phyloP scores from a whole-genome alignment of 257 asterid species.

The Solanum piurae region DNA sequence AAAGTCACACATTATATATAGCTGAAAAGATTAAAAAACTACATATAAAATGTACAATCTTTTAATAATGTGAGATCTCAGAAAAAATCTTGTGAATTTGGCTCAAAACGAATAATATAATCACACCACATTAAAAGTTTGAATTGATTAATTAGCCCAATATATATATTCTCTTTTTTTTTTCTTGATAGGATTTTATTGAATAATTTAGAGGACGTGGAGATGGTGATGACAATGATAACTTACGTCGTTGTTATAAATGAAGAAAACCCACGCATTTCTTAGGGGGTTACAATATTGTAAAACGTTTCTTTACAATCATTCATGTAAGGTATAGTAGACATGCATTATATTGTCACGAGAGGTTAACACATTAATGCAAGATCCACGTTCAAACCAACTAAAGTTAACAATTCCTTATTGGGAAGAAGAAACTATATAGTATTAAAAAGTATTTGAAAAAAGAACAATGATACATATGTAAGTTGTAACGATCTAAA shows the following conservation, averaged over 20 bases:
- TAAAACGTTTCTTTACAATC: not conserved
- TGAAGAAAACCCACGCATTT: not conserved
- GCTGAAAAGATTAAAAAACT: not conserved
- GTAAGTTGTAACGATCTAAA: not conserved
- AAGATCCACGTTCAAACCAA: not conserved
- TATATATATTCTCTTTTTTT: not conserved
- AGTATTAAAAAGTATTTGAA: not conserved
- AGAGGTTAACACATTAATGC: not conserved
- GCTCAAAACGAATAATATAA: too few species aligned
- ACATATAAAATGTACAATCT: not conserved
- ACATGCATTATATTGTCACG: not conserved
- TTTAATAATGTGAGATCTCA: not conserved
- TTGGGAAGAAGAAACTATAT: not conserved
- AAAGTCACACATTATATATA: not conserved
- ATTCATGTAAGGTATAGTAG: not conserved
- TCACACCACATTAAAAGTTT: not conserved
- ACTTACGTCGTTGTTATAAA: not conserved
- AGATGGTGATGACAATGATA: not conserved
- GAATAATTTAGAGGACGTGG: not conserved
- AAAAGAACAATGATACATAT: not conserved
- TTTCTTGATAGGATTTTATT: not conserved
- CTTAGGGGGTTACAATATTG: not conserved
- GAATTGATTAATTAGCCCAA: not conserved
- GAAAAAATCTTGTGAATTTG: not conserved
- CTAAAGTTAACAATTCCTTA: not conserved